phyloP scores from a whole-genome alignment of 352 stramenopile species.

The Globisporangium alternatum region DNA sequence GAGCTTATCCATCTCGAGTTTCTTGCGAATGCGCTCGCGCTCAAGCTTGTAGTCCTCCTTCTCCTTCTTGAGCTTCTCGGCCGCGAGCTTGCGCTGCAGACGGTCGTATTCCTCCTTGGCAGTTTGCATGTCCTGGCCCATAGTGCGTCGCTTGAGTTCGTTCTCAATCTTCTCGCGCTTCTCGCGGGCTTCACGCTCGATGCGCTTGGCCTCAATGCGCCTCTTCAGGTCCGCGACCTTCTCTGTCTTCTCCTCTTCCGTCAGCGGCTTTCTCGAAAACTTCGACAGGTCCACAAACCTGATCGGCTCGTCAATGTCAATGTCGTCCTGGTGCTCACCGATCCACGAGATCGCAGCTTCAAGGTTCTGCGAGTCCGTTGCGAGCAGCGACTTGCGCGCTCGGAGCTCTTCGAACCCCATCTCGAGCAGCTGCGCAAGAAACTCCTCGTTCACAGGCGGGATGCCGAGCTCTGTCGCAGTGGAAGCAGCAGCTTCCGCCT shows the following conservation, averaged over 20 bases:
- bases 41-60: conserved; percentile 87
- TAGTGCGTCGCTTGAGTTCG: conserved; percentile 73
- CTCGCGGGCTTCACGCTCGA: conserved; percentile 75
- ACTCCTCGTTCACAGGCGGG: conserved; percentile 64
- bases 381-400: conserved; percentile 79
- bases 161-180: conserved; percentile 67
- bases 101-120: conserved; percentile 82
- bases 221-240: conserved; percentile 86
- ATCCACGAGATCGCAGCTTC: conserved; percentile 87
- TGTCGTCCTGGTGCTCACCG: conserved; percentile 85
- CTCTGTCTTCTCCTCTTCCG: conserved; percentile 81
- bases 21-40: conserved; percentile 82
- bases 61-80: conserved; percentile 86
- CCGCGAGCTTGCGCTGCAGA: conserved; percentile 73
- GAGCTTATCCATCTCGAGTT: conserved; percentile 91
- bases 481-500: conserved; percentile 14
- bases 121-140: conserved; percentile 71
- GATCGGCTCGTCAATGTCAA: conserved; percentile 88
- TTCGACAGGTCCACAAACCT: conserved; percentile 76
- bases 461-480: conserved; percentile 28
- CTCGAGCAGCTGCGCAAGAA: conserved; percentile 66
- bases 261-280: conserved; percentile 50
- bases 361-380: conserved; percentile 66
- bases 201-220: conserved; percentile 70
- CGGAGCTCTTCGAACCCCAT: conserved; percentile 87